A percentile compares a stretch with the other conserved stretches of the same genome.
phyloP scores from a whole-genome alignment of 2,329 filamentous ascomycete species.

The Claviceps monticola region DNA sequence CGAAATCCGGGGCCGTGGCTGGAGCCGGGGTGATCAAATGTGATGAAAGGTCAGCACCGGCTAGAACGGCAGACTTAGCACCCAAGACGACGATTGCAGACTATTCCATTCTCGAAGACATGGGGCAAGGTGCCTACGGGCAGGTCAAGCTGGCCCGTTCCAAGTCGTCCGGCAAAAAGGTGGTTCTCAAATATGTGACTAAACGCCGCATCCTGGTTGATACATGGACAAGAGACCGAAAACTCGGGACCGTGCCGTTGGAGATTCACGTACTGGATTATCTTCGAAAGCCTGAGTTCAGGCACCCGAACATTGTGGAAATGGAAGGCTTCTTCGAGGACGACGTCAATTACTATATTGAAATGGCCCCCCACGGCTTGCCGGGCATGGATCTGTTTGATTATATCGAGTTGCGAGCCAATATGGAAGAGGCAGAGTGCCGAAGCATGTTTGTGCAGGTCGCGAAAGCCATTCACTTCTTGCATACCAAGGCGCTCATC shows the following conservation, averaged over 20 bases:
- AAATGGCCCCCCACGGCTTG: conserved; percentile 89
- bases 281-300: conserved; percentile 57
- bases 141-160: conserved; percentile 91
- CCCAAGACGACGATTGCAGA: conserved; percentile 77
- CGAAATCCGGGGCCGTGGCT: conserved; percentile 13
- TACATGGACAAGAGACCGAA: conserved; percentile 91
- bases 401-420: conserved; percentile 90
- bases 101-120: conserved; percentile 88
- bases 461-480: conserved; percentile 73
- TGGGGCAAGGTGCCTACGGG: conserved; percentile 95
- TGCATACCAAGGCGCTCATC: conserved; percentile 80
- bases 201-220: conserved; percentile 94
- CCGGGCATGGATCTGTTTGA: conserved; percentile 98
- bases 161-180: conserved; percentile 67
- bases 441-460: conserved; percentile 93
- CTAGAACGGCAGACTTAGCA: conserved; percentile 23
- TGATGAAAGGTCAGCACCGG: conserved; percentile 21
- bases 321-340: conserved; percentile 68
- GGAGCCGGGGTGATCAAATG: conserved; percentile 10
- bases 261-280: conserved; percentile 97
- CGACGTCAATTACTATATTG: conserved; percentile 92
- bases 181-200: conserved; percentile 94
- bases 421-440: conserved; percentile 92
- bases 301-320: conserved; percentile 57
- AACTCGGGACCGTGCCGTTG: conserved; percentile 83